These are phyloP conservation scores for Fusarium tanahbumbuense DNA, from an alignment of 2,329 filamentous ascomycete species.

Conservation along the genomic window DNA sequence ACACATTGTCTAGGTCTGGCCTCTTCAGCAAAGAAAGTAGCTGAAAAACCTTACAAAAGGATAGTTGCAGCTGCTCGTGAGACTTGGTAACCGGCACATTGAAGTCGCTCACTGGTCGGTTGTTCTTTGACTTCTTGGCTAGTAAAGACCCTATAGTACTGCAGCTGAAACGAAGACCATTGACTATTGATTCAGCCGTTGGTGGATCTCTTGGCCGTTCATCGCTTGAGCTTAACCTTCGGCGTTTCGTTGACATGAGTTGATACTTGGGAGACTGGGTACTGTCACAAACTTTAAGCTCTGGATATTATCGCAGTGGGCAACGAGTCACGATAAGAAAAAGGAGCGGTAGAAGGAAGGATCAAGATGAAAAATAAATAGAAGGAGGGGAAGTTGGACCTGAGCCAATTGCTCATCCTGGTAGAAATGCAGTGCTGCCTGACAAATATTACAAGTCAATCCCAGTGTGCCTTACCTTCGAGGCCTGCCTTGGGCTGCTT, in stretches of 20 bases:
- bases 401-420: neutral
- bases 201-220: too few species aligned
- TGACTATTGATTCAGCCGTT: rapidly evolving
- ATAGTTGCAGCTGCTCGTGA: rapidly evolving
- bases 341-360: neutral
- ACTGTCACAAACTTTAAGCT: neutral
- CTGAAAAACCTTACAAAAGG: too few species aligned
- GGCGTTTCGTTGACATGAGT: too few species aligned
- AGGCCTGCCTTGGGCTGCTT: neutral
- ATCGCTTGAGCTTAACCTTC: rapidly evolving
- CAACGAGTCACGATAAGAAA: rapidly evolving
- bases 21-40: too few species aligned
- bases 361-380: neutral
- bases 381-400: neutral
- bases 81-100: rapidly evolving
- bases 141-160: rapidly evolving
- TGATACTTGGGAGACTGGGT: too few species aligned
- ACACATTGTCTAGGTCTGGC: rapidly evolving
- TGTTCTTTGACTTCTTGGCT: rapidly evolving
- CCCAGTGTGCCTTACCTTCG: neutral
- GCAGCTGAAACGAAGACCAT: rapidly evolving
- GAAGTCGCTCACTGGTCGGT: rapidly evolving
- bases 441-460: neutral
- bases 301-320: rapidly evolving
- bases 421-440: neutral